Conservation (phyloP, 495 filamentous ascomycete species). For the Apiosordaria backusii region DNA sequence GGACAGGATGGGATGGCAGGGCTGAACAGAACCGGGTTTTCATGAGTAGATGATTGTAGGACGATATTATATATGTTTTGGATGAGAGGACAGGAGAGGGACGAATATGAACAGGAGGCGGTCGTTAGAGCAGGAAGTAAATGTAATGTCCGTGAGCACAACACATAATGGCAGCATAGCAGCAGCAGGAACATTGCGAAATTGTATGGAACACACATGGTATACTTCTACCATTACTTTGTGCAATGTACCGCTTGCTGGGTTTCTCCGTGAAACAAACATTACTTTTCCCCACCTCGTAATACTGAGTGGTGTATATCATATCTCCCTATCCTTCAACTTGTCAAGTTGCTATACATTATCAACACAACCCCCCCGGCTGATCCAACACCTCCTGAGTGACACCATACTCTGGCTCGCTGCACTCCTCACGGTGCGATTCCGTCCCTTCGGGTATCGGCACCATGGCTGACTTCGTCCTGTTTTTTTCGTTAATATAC, state of each 20-base stretch:
- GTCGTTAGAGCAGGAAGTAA: too few species aligned
- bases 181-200: background rate
- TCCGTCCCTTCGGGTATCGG: conserved; percentile 58
- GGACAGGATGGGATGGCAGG: too few species aligned
- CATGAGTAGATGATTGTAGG: too few species aligned
- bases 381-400: conserved; percentile 41
- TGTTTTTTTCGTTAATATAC: background rate
- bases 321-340: background rate
- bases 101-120: too few species aligned
- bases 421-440: conserved; percentile 43
- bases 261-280: too few species aligned
- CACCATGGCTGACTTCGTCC: conserved; percentile 57
- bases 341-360: too few species aligned
- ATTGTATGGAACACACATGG: background rate
- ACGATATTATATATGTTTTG: too few species aligned
- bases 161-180: background rate
- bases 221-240: background rate
- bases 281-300: background rate
- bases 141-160: background rate
- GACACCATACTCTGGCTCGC: conserved; percentile 35
- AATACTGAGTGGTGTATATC: background rate
- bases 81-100: too few species aligned
- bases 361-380: conserved; percentile 21
- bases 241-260: too few species aligned
- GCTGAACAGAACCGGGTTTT: too few species aligned